Evolutionary conservation across 169 alveolate species (phyloP), one percentile per base, ranked within the genome.

Genomic region (Eimeria maxima): DNA sequence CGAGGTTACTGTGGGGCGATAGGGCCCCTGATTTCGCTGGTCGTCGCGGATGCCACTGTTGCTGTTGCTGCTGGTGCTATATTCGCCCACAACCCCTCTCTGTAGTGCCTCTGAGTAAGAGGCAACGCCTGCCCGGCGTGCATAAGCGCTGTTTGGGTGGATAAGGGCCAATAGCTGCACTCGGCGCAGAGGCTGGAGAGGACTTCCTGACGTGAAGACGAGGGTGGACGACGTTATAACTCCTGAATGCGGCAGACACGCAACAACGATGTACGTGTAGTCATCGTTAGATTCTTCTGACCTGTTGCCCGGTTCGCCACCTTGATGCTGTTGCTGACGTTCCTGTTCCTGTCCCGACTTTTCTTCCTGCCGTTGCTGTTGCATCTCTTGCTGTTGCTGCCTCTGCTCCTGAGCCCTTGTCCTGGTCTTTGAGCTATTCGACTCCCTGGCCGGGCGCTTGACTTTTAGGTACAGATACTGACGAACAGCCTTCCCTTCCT

Each of bases 111-210:
- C 94, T 13, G 90, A 88, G 67, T 83, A 93, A n/a, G 90, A 50
- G 18, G 89, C 67, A 55, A 93, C 90, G 24, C 96, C 96, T 8
- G 96, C 96, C 65, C 94, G 60, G 11, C 94, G 86, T 6, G 90
- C 96, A 14, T 93, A 93, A 5, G 96, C 73, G 63, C 94, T 80
- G 55, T 93, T 93, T 57, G 96, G 96, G 87, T 93, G 96, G 63
- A 93, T 92, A 29, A 93, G 96, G 20, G 96, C 96, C 50, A 93
- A 60, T 29, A 93, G 94, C 94, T 93, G 96, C 57, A 93, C 94
- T 11, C 96, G 93, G 45, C 96, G 96, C 84, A 93, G 86, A 14
- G 94, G 96, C 94, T 93, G 57, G 50, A 93, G 80, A 29, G 96
- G 96, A 7, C 67, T 29, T 1, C 96, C 96, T 6, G 93, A 44